Evolutionary conservation across 208 protist species (phyloP).

Genomic region (Wallacemonas collosoma): DNA sequence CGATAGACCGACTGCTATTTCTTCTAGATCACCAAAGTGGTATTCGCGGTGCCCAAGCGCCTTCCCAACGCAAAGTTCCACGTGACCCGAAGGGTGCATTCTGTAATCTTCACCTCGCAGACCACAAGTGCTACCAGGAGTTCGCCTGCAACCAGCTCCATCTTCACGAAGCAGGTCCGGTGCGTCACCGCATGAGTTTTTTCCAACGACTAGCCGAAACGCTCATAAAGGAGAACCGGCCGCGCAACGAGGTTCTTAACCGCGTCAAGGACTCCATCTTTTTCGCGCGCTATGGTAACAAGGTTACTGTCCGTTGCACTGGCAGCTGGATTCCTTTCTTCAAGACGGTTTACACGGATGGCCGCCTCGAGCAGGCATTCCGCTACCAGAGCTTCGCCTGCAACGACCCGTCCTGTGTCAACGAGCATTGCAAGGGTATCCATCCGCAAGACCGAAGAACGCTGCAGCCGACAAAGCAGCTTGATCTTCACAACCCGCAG

Average conservation of each 20-base stretch:
- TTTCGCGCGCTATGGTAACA: conserved; percentile 88
- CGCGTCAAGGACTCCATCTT: conserved; percentile 88
- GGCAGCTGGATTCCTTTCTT: conserved; percentile 87
- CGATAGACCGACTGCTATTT: conserved; percentile 59
- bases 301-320: conserved; percentile 82
- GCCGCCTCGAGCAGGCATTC: conserved; percentile 81
- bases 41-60: conserved; percentile 73
- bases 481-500: conserved; percentile 74
- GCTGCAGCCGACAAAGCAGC: conserved; percentile 57
- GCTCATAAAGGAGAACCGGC: conserved; percentile 61
- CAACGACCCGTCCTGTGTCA: conserved; percentile 48
- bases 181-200: conserved; percentile 79
- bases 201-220: conserved; percentile 69
- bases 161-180: conserved; percentile 77
- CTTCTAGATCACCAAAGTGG: conserved; percentile 81
- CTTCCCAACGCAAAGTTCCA: conserved; percentile 82
- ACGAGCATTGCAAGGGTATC: conserved; percentile 83
- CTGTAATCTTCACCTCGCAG: conserved; percentile 86
- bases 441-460: conserved; percentile 74
- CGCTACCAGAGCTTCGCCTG: conserved; percentile 64
- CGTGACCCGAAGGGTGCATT: conserved; percentile 87
- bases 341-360: conserved; percentile 86
- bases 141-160: conserved; percentile 90
- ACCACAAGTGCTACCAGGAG: conserved; percentile 89
- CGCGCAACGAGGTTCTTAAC: conserved; percentile 52